These are phyloP conservation scores for Fusarium humuli DNA, from an alignment of 2,329 filamentous ascomycete species.

Conservation along the genomic window DNA sequence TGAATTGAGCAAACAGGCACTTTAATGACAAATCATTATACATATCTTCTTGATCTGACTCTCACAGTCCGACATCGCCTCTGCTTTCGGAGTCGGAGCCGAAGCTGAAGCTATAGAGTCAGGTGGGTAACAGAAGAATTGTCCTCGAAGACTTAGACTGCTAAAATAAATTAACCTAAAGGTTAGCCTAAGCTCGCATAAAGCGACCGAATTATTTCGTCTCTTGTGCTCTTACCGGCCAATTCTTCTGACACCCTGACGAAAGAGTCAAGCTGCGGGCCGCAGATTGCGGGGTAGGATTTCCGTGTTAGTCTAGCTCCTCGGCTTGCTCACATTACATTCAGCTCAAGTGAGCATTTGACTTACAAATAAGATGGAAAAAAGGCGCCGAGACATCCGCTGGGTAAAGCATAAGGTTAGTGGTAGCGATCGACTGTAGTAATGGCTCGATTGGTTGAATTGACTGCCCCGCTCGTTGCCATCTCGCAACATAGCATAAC, in stretches of 20 bases:
- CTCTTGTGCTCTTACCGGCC: no score
- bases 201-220: no score
- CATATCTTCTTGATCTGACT: background rate
- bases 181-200: no score
- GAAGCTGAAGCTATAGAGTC: background rate
- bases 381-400: constrained; percentile 16
- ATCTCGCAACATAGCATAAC: constrained; percentile 6
- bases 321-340: constrained; percentile 4
- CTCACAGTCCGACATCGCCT: constrained; percentile 8
- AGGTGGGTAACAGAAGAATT: no score
- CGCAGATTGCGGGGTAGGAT: constrained; percentile 28
- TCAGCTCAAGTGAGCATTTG: constrained; percentile 3
- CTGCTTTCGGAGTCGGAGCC: constrained; percentile 9
- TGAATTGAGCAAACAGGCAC: constrained; percentile 6
- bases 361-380: constrained; percentile 12
- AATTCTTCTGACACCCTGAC: no score
- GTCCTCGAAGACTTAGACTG: no score
- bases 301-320: constrained; percentile 19
- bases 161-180: no score
- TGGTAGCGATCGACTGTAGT: background rate
- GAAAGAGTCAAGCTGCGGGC: constrained; percentile 5
- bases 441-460: constrained; percentile 1
- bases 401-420: background rate
- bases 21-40: background rate
- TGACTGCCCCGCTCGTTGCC: constrained; percentile 30